Conservation (phyloP, 169 alveolate species). For the Besnoitia besnoiti region DNA sequence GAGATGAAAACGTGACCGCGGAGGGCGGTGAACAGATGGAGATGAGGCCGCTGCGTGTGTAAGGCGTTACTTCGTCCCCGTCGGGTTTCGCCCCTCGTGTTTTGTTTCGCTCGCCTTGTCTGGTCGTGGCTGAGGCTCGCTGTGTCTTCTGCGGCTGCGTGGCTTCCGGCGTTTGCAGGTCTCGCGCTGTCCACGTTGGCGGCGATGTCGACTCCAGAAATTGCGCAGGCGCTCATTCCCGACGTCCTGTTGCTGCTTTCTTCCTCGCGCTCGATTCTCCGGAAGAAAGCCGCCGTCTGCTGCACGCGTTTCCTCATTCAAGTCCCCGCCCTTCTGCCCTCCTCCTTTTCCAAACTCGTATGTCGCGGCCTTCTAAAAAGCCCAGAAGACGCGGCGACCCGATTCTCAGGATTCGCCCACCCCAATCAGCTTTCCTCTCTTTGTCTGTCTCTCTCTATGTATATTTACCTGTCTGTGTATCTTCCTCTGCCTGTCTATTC, state of each 20-base stretch:
- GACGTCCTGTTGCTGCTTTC: conserved; percentile 57
- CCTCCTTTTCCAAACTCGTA: conserved; percentile 66
- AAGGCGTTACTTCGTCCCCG: too few relatives aligned
- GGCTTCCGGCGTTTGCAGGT: conserved; percentile 19
- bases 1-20: too few relatives aligned
- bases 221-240: conserved; percentile 40
- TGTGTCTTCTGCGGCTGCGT: background rate
- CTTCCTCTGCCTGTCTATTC: too few relatives aligned
- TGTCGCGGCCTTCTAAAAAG: background rate
- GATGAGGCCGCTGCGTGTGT: too few relatives aligned
- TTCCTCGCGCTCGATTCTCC: conserved; percentile 49
- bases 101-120: background rate
- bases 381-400: background rate
- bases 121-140: background rate
- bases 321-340: conserved; percentile 60
- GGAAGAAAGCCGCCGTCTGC: conserved; percentile 72
- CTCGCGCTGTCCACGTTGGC: conserved; percentile 54
- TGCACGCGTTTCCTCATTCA: conserved; percentile 56
- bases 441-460: too few relatives aligned
- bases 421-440: too few relatives aligned
- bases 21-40: too few relatives aligned
- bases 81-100: too few relatives aligned
- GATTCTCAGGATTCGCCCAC: too few relatives aligned
- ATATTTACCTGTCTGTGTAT: too few relatives aligned
- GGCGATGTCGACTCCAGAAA: conserved; percentile 49